These are phyloP conservation scores for Termitomyces sp. DNA, from an alignment of 1,284 basidiomycete genomes.

Conservation along the genomic window DNA sequence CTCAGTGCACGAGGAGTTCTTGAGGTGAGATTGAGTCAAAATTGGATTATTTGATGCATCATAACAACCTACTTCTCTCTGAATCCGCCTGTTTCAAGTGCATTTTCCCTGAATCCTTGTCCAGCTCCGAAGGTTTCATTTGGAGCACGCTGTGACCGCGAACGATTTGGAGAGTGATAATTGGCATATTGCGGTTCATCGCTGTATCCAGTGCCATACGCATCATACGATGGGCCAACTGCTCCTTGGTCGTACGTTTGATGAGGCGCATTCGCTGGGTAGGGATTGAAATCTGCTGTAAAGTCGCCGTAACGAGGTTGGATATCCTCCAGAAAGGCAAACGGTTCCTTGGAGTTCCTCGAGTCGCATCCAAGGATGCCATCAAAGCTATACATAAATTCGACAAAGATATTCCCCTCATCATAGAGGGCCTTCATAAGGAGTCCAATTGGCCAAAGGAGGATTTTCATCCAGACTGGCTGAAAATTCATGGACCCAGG, in stretches of 20 bases:
- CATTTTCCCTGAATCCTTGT: conserved; percentile 13
- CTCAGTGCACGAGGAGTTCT: conserved; percentile 38
- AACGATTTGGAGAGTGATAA: conserved; percentile 22
- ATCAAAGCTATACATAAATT: conserved; percentile 35
- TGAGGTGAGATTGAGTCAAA: conserved; percentile 2
- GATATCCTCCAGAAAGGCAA: conserved; percentile 32
- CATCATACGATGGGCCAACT: conserved; percentile 27
- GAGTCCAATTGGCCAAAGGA: conserved; percentile 47
- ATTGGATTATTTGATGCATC: not conserved
- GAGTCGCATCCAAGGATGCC: conserved; percentile 29
- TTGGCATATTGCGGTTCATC: conserved; percentile 36
- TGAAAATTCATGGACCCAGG: conserved; percentile 33
- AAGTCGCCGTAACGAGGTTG: conserved; percentile 25
- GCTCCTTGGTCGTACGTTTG: conserved; percentile 45
- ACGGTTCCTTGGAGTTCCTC: conserved; percentile 40
- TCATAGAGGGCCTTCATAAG: conserved; percentile 56
- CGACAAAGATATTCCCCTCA: conserved; percentile 48
- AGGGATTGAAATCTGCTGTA: conserved; percentile 33
- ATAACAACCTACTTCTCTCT: conserved; percentile 14
- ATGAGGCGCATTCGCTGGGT: conserved; percentile 50
- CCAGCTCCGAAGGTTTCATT: conserved; percentile 6
- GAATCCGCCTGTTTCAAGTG: conserved; percentile 7
- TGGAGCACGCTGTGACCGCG: conserved; percentile 13
- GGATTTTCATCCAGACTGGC: conserved; percentile 52
- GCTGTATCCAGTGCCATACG: conserved; percentile 36